Percentiles rank a stretch among this genome's conserved stretches.
Conservation (phyloP, 495 filamentous ascomycete genomes). For the Lophiotrema nucula region DNA sequence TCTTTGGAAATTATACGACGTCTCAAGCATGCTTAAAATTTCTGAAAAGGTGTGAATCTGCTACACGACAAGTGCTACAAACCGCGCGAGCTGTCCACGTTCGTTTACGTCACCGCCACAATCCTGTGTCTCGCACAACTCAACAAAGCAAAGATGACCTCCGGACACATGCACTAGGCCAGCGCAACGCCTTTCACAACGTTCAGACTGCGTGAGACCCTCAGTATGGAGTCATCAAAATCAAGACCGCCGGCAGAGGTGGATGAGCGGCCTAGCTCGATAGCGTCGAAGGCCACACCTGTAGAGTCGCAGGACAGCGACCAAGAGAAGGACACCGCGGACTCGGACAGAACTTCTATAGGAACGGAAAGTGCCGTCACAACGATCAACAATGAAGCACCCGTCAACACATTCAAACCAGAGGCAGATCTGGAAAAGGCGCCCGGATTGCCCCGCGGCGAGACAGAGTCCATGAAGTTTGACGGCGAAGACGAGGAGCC, state of each 20-base stretch:
- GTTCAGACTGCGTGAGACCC: neutral
- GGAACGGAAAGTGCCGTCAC: neutral
- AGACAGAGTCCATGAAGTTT: constrained; percentile 31
- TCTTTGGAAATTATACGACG: too few relatives aligned
- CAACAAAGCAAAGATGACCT: neutral
- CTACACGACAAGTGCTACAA: too few relatives aligned
- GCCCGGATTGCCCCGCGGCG: constrained; percentile 24
- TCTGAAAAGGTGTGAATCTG: too few relatives aligned
- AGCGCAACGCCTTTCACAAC: neutral
- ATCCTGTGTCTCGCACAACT: neutral
- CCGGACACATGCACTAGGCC: neutral
- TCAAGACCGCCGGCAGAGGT: constrained; percentile 4
- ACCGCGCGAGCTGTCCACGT: neutral
- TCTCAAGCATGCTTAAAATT: too few relatives aligned
- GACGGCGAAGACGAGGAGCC: constrained; percentile 65
- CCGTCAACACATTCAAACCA: constrained; percentile 19
- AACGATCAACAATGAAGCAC: constrained; percentile 11
- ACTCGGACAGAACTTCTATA: constrained; percentile 7
- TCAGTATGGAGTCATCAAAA: neutral
- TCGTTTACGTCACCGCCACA: neutral
- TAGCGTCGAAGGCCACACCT: neutral
- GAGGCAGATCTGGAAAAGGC: constrained; percentile 26
- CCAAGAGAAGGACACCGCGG: constrained; percentile 1
- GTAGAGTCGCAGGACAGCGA: constrained; percentile 12
- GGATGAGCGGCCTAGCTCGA: constrained; percentile 12